Conservation (phyloP, 495 filamentous ascomycete genomes). For the Penicillium turbatum region DNA sequence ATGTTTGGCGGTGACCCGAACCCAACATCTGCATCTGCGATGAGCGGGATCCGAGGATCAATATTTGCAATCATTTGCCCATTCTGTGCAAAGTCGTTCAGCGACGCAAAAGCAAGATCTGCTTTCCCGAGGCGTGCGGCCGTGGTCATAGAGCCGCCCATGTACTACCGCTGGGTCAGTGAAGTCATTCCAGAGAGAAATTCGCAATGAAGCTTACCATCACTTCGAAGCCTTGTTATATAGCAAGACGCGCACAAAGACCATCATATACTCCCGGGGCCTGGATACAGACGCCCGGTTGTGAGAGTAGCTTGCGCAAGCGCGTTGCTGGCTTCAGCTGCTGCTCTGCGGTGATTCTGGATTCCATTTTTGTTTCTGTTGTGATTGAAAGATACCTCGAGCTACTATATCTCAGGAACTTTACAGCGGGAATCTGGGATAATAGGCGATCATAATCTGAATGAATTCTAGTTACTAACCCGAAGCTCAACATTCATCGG, state of each 20-base stretch:
- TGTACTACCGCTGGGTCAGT: background rate
- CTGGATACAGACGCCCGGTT: background rate
- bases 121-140: slow-evolving; percentile 43
- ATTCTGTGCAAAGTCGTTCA: slow-evolving; percentile 18
- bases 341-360: background rate
- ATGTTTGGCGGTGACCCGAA: slow-evolving; percentile 54
- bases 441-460: no score
- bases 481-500: background rate
- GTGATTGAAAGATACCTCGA: no score
- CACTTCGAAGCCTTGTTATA: slow-evolving; percentile 51
- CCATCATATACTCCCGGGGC: slow-evolving; percentile 50
- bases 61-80: slow-evolving; percentile 23
- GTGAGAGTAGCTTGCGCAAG: background rate
- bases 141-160: background rate
- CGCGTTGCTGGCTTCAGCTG: background rate
- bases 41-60: slow-evolving; percentile 37
- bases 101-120: slow-evolving; percentile 50
- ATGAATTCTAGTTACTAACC: no score
- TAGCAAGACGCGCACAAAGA: slow-evolving; percentile 52
- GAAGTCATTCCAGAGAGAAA: background rate
- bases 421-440: no score
- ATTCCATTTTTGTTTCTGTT: background rate
- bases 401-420: no score
- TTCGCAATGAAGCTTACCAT: slow-evolving; percentile 14
- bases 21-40: slow-evolving; percentile 59